These are phyloP conservation scores for Tolypocladium paradoxum DNA, from an alignment of 2,329 filamentous ascomycete species.

Conservation along the genomic window DNA sequence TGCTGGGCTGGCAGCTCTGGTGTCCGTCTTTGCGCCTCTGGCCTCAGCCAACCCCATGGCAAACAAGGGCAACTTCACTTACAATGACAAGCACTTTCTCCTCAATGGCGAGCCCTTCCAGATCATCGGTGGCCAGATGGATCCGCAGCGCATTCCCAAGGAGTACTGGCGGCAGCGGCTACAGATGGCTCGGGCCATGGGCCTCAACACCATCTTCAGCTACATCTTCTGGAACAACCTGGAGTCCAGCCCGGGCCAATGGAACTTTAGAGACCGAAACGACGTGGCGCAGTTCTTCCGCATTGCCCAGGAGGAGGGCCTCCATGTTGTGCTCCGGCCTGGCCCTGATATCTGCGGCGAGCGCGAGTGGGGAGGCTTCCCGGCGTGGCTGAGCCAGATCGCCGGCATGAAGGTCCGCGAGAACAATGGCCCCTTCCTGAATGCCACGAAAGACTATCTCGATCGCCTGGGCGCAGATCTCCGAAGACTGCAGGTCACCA, in stretches of 20 bases:
- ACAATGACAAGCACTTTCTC: slow-evolving; percentile 1
- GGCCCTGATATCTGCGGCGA: slow-evolving; percentile 39
- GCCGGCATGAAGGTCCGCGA: slow-evolving; percentile 29
- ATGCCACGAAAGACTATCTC: slow-evolving; percentile 25
- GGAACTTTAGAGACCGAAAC: slow-evolving; percentile 26
- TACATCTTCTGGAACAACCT: slow-evolving; percentile 41
- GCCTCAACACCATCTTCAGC: slow-evolving; percentile 53
- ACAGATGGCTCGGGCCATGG: slow-evolving; percentile 80
- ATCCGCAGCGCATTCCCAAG: slow-evolving; percentile 36
- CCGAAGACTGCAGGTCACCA: slow-evolving; percentile 22
- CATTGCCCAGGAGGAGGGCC: slow-evolving; percentile 30
- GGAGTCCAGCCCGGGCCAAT: slow-evolving; percentile 28
- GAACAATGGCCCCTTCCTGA: slow-evolving; percentile 28
- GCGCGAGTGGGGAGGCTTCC: slow-evolving; percentile 37
- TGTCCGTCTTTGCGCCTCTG: not conserved
- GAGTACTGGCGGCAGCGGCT: slow-evolving; percentile 39
- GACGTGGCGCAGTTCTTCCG: slow-evolving; percentile 33
- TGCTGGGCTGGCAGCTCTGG: not conserved
- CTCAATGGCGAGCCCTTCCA: slow-evolving; percentile 4
- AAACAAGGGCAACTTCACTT: not conserved
- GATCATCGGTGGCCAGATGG: slow-evolving; percentile 39
- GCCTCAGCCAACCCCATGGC: not conserved
- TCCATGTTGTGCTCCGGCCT: slow-evolving; percentile 32
- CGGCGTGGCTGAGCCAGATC: slow-evolving; percentile 31
- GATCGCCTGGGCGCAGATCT: slow-evolving; percentile 16